Conservation (phyloP, 2,329 filamentous ascomycete species). For the Polychaeton citri region DNA sequence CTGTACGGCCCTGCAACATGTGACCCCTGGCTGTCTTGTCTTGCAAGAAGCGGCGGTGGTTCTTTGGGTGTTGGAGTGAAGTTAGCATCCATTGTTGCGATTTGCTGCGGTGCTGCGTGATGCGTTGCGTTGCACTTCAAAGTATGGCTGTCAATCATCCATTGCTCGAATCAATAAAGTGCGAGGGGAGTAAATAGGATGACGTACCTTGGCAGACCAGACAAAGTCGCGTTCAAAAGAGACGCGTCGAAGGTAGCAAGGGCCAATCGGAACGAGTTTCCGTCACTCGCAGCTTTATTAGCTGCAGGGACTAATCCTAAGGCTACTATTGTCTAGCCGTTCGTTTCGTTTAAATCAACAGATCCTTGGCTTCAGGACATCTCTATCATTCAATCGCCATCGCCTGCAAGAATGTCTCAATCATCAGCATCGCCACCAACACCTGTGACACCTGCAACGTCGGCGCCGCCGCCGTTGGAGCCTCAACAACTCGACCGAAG, state of each 20-base stretch:
- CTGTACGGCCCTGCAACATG: neutral
- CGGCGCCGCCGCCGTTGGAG: neutral
- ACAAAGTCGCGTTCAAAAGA: neutral
- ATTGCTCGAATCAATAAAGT: neutral
- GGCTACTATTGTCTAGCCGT: no score
- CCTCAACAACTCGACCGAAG: constrained; percentile 13
- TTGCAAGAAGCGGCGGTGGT: neutral
- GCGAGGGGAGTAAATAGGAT: neutral
- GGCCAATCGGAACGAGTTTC: neutral
- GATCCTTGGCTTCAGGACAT: no score
- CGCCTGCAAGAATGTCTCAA: no score
- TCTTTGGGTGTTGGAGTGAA: neutral
- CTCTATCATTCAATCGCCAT: no score
- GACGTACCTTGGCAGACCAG: neutral
- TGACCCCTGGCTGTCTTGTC: neutral
- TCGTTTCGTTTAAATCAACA: no score
- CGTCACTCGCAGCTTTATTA: no score
- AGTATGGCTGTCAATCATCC: neutral
- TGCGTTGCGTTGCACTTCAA: no score
- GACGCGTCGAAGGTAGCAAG: neutral
- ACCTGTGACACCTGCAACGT: no score
- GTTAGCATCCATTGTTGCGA: neutral
- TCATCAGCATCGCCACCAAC: neutral
- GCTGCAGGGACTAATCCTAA: no score
- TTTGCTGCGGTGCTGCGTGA: no score